phyloP scores from a whole-genome alignment of 1,139 yeast species.

The Neolecta irregularis region DNA sequence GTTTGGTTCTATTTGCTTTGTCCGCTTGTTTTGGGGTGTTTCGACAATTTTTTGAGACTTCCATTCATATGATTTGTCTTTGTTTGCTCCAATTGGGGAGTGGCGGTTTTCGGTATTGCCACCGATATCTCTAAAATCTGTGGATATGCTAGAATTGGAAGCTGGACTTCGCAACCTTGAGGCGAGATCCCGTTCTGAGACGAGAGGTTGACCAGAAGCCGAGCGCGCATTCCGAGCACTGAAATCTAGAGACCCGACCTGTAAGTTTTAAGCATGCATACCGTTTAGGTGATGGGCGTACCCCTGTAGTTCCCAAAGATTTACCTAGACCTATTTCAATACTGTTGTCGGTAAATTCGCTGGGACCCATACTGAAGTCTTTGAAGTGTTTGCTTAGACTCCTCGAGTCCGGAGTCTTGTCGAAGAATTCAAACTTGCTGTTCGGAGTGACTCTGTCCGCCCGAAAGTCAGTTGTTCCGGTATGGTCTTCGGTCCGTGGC shows the following conservation, averaged over 20 bases:
- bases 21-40: too few relatives aligned
- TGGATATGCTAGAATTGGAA: background rate
- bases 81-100: background rate
- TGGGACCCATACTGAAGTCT: constrained; percentile 4
- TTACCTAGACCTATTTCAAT: constrained; percentile 2
- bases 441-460: background rate
- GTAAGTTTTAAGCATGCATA: too few relatives aligned
- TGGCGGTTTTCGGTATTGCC: background rate
- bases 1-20: too few relatives aligned
- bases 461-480: background rate
- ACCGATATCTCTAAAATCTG: constrained; percentile 1
- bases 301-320: constrained; percentile 1
- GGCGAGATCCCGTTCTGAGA: background rate
- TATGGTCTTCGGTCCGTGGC: too few relatives aligned
- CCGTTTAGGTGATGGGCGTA: background rate
- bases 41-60: background rate
- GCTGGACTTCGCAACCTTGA: background rate
- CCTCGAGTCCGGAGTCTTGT: background rate
- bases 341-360: background rate
- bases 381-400: constrained; percentile 1
- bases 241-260: too few relatives aligned
- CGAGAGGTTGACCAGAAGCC: constrained; percentile 1
- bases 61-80: background rate
- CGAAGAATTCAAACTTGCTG: background rate
- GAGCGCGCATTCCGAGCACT: constrained; percentile 2